Conservation (phyloP, 2,329 filamentous ascomycete genomes). For the Ophiostoma sp. region DNA sequence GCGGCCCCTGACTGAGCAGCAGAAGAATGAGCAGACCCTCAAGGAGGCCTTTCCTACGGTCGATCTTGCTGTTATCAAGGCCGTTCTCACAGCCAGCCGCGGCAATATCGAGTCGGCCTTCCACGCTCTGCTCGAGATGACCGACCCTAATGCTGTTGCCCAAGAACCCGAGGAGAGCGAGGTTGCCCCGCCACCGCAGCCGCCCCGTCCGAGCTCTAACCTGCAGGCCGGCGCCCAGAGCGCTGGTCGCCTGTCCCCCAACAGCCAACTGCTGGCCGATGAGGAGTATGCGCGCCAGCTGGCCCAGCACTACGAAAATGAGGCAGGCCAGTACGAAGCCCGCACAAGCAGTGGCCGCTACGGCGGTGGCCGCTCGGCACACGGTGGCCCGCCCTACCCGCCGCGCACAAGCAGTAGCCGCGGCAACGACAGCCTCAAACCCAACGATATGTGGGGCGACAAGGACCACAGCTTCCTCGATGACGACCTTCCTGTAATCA, state of each 20-base stretch:
- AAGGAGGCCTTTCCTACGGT: conserved; percentile 91
- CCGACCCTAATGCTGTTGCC: conserved; percentile 63
- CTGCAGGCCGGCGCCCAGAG: conserved; percentile 49
- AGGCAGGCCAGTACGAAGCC: conserved; percentile 51
- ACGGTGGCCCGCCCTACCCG: conserved; percentile 27
- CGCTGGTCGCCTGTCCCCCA: conserved; percentile 61
- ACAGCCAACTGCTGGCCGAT: conserved; percentile 82
- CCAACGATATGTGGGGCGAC: conserved; percentile 57
- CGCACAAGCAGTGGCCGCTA: conserved; percentile 40
- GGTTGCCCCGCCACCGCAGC: conserved; percentile 61
- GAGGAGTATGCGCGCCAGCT: conserved; percentile 86
- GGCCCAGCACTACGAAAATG: conserved; percentile 77
- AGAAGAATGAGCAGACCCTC: conserved; percentile 81
- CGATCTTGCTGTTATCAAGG: conserved; percentile 74
- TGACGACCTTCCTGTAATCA: conserved; percentile 89
- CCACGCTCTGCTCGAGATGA: conserved; percentile 85
- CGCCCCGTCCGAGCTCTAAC: conserved; percentile 65
- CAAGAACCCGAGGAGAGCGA: conserved; percentile 41
- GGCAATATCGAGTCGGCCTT: conserved; percentile 91
- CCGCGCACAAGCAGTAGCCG: conserved; percentile 40
- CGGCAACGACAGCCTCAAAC: conserved; percentile 42
- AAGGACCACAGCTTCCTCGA: conserved; percentile 89
- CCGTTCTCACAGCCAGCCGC: conserved; percentile 77
- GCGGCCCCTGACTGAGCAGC: conserved; percentile 70
- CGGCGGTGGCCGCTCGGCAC: conserved; percentile 21